Conservation (phyloP, 2,329 filamentous ascomycete species). For the Sarocladiaceae sp. region DNA sequence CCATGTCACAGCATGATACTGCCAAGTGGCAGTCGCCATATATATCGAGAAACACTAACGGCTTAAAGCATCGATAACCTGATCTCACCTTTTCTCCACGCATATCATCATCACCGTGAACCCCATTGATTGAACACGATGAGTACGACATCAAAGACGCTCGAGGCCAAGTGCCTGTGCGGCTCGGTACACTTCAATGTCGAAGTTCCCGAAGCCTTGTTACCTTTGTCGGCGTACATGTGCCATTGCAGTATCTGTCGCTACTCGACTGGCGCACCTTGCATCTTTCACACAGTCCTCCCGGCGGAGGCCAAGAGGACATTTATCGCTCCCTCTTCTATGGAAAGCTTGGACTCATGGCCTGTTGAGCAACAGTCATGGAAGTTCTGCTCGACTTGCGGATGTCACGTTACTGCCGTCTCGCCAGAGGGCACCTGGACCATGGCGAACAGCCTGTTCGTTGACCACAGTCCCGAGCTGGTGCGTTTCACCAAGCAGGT, state of each 20-base stretch:
- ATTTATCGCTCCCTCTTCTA: conserved; percentile 36
- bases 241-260: conserved; percentile 45
- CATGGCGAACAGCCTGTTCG: conserved; percentile 35
- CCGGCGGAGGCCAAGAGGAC: conserved; percentile 28
- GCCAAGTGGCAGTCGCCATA: not conserved
- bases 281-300: conserved; percentile 36
- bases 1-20: not conserved
- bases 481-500: conserved; percentile 32
- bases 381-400: conserved; percentile 42
- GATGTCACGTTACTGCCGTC: conserved; percentile 38
- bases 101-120: not conserved
- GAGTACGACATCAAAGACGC: conserved; percentile 27
- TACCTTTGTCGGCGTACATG: conserved; percentile 38
- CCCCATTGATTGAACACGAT: no score
- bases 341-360: conserved; percentile 32
- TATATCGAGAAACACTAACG: no score
- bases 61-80: not conserved
- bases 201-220: conserved; percentile 29
- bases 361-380: conserved; percentile 26
- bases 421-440: conserved; percentile 31
- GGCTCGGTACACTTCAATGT: conserved; percentile 38
- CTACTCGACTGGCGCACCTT: conserved; percentile 35
- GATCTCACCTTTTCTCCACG: no score
- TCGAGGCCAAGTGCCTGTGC: conserved; percentile 43
- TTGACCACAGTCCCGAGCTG: conserved; percentile 26